Conservation (phyloP, 1,284 basidiomycete species). For the Albatrellus sp. region DNA sequence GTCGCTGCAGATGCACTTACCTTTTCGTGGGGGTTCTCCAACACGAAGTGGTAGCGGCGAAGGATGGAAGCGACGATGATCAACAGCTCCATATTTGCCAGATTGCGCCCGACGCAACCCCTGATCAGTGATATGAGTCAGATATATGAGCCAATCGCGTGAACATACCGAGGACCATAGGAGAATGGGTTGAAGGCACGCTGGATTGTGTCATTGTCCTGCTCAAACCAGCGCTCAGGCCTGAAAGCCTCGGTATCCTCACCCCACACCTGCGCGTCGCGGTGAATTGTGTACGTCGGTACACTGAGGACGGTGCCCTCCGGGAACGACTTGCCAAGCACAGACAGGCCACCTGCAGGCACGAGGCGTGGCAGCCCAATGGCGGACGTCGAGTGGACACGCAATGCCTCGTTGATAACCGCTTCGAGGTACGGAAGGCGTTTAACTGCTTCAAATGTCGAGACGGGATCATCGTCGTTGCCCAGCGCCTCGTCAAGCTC, state of each 20-base stretch:
- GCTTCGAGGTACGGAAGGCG: constrained; percentile 66
- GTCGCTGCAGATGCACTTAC: constrained; percentile 26
- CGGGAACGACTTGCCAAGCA: constrained; percentile 51
- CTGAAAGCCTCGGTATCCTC: constrained; percentile 65
- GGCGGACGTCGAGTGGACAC: constrained; percentile 70
- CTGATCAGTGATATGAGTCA: constrained; percentile 20
- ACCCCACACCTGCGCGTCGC: constrained; percentile 62
- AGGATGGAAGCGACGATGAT: constrained; percentile 66
- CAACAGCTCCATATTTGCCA: constrained; percentile 64
- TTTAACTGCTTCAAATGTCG: constrained; percentile 53
- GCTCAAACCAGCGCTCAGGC: constrained; percentile 75
- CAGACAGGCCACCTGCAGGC: constrained; percentile 54
- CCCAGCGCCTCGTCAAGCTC: constrained; percentile 74
- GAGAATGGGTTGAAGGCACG: constrained; percentile 71
- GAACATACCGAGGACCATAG: constrained; percentile 39
- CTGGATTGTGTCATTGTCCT: constrained; percentile 43
- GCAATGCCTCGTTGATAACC: constrained; percentile 73
- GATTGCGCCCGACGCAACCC: constrained; percentile 63
- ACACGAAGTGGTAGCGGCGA: constrained; percentile 58
- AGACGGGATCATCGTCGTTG: constrained; percentile 32
- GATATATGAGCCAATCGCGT: background rate
- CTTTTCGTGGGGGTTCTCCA: constrained; percentile 40
- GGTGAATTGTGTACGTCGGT: constrained; percentile 71
- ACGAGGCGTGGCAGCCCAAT: constrained; percentile 75
- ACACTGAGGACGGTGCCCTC: constrained; percentile 64